Evolutionary conservation across 1,284 basidiomycete genomes (phyloP).

Genomic region (Malassezia equina): DNA sequence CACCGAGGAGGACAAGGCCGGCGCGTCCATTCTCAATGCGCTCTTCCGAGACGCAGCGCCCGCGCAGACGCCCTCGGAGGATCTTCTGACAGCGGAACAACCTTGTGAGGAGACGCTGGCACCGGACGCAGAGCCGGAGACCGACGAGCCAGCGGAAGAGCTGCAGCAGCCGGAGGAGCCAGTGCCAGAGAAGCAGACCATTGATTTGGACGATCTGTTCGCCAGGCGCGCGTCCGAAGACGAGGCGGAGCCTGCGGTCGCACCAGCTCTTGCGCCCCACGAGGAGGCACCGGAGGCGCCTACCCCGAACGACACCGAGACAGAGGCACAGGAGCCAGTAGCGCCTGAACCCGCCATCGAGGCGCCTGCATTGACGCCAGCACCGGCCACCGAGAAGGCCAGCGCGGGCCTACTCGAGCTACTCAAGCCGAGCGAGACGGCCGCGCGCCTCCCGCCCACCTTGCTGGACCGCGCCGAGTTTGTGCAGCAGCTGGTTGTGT

Average conservation of each 20-base stretch:
- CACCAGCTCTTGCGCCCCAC: background rate
- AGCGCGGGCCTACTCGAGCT: conserved; percentile 25
- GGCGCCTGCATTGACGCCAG: background rate
- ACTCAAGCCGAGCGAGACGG: conserved; percentile 25
- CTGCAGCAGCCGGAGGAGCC: background rate
- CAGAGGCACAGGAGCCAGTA: background rate
- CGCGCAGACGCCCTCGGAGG: background rate
- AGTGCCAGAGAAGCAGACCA: background rate
- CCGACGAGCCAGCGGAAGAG: background rate
- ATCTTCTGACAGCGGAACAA: too few species aligned
- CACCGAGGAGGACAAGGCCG: conserved; percentile 15
- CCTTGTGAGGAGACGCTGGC: too few species aligned
- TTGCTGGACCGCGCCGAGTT: conserved; percentile 8
- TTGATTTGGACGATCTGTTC: conserved; percentile 22
- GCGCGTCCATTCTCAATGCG: conserved; percentile 18
- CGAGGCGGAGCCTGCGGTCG: background rate
- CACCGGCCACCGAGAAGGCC: background rate
- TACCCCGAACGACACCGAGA: background rate
- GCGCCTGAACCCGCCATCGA: background rate
- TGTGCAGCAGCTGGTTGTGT: conserved; percentile 5
- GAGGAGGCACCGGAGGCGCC: background rate
- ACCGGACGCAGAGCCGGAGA: background rate
- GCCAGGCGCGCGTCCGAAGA: conserved; percentile 10
- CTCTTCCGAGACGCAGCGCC: conserved; percentile 11
- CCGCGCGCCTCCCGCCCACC: conserved; percentile 21